Evolutionary conservation across 805 yeast species (phyloP), one percentile per base, ranked within the genome.

Genomic region (Schwanniomyces vanrijiae): DNA sequence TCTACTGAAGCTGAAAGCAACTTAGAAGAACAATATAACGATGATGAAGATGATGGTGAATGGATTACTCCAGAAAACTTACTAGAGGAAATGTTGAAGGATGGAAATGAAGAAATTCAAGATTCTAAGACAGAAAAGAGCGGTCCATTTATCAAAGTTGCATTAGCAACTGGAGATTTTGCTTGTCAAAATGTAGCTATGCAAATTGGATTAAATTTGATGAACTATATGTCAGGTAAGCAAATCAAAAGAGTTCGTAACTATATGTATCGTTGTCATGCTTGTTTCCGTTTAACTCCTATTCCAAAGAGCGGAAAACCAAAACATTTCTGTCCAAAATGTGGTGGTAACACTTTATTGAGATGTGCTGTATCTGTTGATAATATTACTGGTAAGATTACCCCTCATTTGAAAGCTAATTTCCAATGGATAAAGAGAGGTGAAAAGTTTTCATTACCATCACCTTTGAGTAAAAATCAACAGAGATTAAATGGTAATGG

Each of bases 221-320:
- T 94, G 83, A 91, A 91, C 66, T 75, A 88, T 20, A 77, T 81
- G 71, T 82, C 91, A 1, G 99, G 99, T 18, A 73, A 84, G 52
- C 90, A 85, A 58, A 91, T 94, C 67, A 86, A 82, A 55, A 81
- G 88, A 63, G 86, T 94, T 28, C 80, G 96, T 64, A 89, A 86
- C 71, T 91, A 89, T 65, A 92, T 92, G 97, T 78, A 88, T 61
- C 78, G 99, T 68, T 94, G 99, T 66, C 97, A 94, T 66, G 99
- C 97, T 0, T 94, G 99, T 71, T 94, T 94, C 80, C 75, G 80
- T 48, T 74, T 94, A 63, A 71, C 84, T 11, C 91, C 96, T 6
- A 76, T 89, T 46, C 88, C 92, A 22, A 86, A 84, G 58, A 78
- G 81, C 52, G 91, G 91, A 2, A 78, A 76, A 37, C 82, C 91